Conservation (phyloP, 129 eudicot genomes). For the Artemisia tridentata region DNA sequence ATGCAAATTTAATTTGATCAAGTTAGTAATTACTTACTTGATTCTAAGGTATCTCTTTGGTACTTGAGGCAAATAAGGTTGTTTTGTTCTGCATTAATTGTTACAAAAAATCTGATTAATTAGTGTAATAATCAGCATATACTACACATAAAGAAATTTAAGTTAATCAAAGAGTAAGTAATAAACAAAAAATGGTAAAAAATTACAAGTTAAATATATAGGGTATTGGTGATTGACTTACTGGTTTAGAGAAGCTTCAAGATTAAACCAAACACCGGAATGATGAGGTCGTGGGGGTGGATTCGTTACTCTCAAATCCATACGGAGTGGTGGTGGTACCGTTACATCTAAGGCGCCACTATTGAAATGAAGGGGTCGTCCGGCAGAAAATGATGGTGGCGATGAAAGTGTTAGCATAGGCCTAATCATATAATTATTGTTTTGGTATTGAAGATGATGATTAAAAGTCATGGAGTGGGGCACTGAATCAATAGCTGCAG, state of each 20-base stretch:
- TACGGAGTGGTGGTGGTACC: conserved; percentile 18
- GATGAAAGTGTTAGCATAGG: conserved; percentile 20
- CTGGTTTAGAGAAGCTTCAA: conserved; percentile 71
- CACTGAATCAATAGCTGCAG: conserved; percentile 5
- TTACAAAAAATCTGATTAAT: not conserved
- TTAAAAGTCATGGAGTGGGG: conserved; percentile 1
- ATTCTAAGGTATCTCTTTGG: conserved; percentile 83
- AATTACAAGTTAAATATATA: not conserved
- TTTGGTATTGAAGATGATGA: conserved; percentile 24
- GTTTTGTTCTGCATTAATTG: conserved; percentile 53
- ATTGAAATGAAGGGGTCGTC: conserved; percentile 29
- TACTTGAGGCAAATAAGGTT: conserved; percentile 86
- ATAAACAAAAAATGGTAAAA: not conserved
- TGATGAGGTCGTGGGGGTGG: conserved; percentile 72
- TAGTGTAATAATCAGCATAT: not conserved
- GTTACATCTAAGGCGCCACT: too few relatives aligned
- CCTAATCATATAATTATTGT: conserved; percentile 32
- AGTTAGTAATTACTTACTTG: conserved; percentile 41
- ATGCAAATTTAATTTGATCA: not conserved
- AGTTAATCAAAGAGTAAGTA: not conserved
- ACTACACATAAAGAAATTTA: not conserved
- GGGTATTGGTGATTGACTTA: conserved; percentile 32
- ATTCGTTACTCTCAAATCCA: conserved; percentile 53
- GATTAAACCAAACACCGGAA: conserved; percentile 72
- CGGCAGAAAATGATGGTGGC: conserved; percentile 19